A percentile compares a stretch with the other conserved stretches of the same genome.
phyloP scores from a whole-genome alignment of 768 basidiomycete genomes.

The Lactarius quietus region DNA sequence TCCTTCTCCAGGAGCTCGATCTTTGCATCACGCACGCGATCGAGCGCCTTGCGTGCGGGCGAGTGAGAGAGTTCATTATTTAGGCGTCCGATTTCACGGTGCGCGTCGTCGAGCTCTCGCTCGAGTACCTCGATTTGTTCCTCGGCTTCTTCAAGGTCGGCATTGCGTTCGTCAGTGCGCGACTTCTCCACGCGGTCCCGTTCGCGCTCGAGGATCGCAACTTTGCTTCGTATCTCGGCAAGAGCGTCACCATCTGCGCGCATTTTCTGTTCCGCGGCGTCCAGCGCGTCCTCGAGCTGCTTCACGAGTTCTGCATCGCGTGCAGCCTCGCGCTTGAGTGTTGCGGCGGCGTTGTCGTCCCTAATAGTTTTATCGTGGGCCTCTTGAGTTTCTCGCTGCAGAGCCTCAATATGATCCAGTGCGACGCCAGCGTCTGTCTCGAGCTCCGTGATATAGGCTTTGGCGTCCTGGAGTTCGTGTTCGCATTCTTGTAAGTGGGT shows the following conservation, averaged over 20 bases:
- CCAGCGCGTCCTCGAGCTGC: constrained; percentile 74
- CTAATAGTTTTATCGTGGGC: constrained; percentile 45
- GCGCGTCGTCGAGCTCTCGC: constrained; percentile 70
- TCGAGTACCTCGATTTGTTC: constrained; percentile 64
- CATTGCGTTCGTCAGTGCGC: constrained; percentile 30
- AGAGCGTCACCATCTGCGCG: constrained; percentile 53
- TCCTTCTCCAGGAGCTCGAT: constrained; percentile 75
- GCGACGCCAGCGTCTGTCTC: constrained; percentile 56
- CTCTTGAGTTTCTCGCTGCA: constrained; percentile 53
- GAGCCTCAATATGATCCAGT: constrained; percentile 48
- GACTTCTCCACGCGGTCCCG: constrained; percentile 38
- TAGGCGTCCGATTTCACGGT: constrained; percentile 70
- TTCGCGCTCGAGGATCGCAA: constrained; percentile 58
- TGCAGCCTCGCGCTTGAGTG: constrained; percentile 42
- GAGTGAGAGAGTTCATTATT: constrained; percentile 65
- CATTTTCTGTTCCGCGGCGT: constrained; percentile 72
- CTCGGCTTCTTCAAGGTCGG: constrained; percentile 37
- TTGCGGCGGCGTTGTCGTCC: constrained; percentile 35
- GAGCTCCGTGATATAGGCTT: constrained; percentile 53
- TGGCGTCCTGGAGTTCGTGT: constrained; percentile 38
- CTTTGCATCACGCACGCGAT: constrained; percentile 69
- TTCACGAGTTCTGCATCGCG: constrained; percentile 50
- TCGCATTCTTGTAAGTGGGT: constrained; percentile 28
- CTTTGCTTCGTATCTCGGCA: constrained; percentile 46
- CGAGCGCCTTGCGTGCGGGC: constrained; percentile 72